Base-by-base conservation (phyloP, 192 early-diverging fungal genomes). In the Podila epicladia region DNA sequence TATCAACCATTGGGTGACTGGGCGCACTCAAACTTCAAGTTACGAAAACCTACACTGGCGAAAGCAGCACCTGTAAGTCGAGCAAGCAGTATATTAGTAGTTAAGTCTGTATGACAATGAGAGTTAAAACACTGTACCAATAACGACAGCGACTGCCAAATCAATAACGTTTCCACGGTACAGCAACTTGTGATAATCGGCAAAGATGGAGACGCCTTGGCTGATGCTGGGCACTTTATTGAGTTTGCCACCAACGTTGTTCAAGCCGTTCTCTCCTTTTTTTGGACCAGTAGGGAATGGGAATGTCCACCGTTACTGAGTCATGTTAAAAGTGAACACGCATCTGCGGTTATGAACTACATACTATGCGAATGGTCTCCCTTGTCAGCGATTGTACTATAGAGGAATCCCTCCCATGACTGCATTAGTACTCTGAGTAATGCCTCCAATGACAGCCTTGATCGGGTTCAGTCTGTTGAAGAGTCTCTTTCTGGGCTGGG, bases 121-220 rank as follows among this genome's bases (percentile, higher is more conserved):
- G 1, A 1, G 22, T 35, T 28, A 22, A 68, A 24, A 3, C 11
- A 9, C 15, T 28, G 9, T 71, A 78, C 92, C 91, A 65, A 92
- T 91, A 66, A 92, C 84, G 64, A 92, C 82, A 60, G 91, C 92
- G n/a, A 91, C 82, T 22, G 89, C 89, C 45, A 93, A 63, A 53
- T 92, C 90, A 33, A 92, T 75, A 0, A 91, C 88, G 69, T 90
- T 92, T 58, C 88, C 85, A 29, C 82, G 72, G 24, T 80, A 63
- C 22, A 91, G 58, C 58, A 91, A 91, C 58, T 79, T 73, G 64
- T 80, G 74, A 65, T 90, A 91, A 61, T 91, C 85, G 24, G 84
- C 66, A 57, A 77, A 68, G 41, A 91, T 83, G 13, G 74, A 71
- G 38, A 83, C 82, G 13, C 76, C 89, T 17, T 75, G 84, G 48